Evolutionary conservation across 108 stramenopile genomes (phyloP).

Genomic region (Cyclotella cryptica): DNA sequence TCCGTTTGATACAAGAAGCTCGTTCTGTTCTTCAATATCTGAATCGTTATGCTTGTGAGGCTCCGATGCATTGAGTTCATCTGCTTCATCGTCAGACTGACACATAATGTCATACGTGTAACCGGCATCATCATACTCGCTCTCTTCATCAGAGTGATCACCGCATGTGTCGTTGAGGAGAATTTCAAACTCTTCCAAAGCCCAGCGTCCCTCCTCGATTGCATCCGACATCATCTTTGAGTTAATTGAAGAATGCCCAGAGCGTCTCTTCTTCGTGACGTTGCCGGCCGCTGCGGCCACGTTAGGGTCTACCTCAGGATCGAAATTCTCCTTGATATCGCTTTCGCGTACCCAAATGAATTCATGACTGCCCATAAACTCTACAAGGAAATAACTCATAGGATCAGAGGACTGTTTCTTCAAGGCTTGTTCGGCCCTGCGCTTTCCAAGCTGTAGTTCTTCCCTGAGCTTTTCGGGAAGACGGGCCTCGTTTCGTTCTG

Average conservation of each 20-base stretch:
- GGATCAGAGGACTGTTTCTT: conserved; percentile 63
- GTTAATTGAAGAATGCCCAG: conserved; percentile 54
- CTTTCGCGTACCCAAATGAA: conserved; percentile 89
- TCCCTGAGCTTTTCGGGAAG: conserved; percentile 83
- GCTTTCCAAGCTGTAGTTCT: conserved; percentile 70
- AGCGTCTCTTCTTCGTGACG: conserved; percentile 71
- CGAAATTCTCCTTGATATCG: conserved; percentile 87
- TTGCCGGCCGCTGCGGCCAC: conserved; percentile 48
- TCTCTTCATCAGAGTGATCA: conserved; percentile 56
- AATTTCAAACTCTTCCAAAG: conserved; percentile 75
- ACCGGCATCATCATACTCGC: conserved; percentile 65
- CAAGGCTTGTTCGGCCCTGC: conserved; percentile 72
- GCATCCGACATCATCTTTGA: conserved; percentile 74
- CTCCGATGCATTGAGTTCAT: conserved; percentile 52
- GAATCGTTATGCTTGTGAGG: conserved; percentile 33
- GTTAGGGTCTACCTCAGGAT: conserved; percentile 83
- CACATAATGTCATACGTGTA: conserved; percentile 72
- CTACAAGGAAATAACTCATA: conserved; percentile 88
- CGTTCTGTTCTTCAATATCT: conserved; percentile 81
- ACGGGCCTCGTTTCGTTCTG: conserved; percentile 79
- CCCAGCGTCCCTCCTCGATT: conserved; percentile 80
- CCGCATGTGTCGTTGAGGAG: conserved; percentile 67
- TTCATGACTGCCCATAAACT: conserved; percentile 90
- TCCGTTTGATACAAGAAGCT: conserved; percentile 79
- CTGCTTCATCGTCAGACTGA: conserved; percentile 85